A percentile compares a stretch with the other conserved stretches of the same genome.
These are phyloP conservation scores for Nepenthes alata DNA, from an alignment of 179 eudicot species.

Conservation along the genomic window DNA sequence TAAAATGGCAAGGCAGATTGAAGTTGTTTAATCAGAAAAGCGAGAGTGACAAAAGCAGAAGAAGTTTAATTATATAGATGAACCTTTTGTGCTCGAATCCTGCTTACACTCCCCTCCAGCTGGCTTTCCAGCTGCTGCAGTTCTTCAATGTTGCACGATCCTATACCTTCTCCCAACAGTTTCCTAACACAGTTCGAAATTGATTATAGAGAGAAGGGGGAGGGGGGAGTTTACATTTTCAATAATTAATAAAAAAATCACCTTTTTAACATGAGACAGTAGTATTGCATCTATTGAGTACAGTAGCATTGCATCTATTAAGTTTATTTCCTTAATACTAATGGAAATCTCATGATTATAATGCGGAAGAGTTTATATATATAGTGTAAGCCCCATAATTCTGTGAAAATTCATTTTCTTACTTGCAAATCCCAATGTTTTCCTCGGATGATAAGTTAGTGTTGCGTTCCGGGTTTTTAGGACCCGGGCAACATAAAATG, in stretches of 20 bases:
- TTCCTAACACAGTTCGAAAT: constrained; percentile 22
- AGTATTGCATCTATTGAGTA: too few relatives aligned
- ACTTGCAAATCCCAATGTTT: constrained; percentile 74
- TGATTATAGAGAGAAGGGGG: too few relatives aligned
- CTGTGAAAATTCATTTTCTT: constrained; percentile 3
- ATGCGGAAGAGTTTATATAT: too few relatives aligned
- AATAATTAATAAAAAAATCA: not conserved
- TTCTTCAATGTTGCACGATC: constrained; percentile 55
- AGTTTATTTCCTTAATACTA: too few relatives aligned
- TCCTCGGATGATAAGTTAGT: constrained; percentile 77
- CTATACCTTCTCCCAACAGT: constrained; percentile 66
- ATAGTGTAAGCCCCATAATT: not conserved
- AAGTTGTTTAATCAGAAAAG: not conserved
- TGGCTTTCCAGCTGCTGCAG: constrained; percentile 65
- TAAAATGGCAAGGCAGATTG: not conserved
- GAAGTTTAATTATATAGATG: not conserved
- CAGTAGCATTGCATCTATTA: too few relatives aligned
- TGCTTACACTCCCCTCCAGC: constrained; percentile 50
- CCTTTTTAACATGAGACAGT: too few relatives aligned
- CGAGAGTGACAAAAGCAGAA: not conserved
- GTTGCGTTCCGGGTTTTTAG: too few relatives aligned
- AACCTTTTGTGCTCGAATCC: constrained; percentile 70
- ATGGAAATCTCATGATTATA: too few relatives aligned
- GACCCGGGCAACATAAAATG: too few relatives aligned
- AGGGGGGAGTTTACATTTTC: too few relatives aligned